Percentiles rank a stretch among this genome's conserved stretches.
These are phyloP conservation scores for Neoboletus brunneissimus DNA, from an alignment of 768 basidiomycete genomes.

Conservation along the genomic window DNA sequence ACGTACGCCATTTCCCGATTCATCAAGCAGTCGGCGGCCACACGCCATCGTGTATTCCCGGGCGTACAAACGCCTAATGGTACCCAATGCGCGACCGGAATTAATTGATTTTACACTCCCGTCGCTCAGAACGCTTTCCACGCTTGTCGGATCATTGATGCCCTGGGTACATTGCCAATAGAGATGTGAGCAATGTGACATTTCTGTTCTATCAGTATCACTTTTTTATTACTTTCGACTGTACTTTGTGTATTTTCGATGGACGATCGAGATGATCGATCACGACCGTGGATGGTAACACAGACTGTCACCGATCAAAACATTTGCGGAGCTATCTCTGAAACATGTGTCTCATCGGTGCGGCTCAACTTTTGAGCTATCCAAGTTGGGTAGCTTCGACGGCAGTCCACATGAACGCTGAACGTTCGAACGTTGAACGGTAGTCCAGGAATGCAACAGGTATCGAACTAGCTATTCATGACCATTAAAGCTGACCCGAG, in stretches of 20 bases:
- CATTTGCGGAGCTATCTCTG: not conserved
- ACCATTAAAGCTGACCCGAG: too few relatives aligned
- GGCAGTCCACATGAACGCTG: too few relatives aligned
- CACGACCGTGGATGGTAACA: not conserved
- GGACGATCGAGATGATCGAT: not conserved
- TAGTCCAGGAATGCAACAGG: too few relatives aligned
- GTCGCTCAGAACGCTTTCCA: conserved; percentile 32
- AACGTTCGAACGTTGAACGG: too few relatives aligned
- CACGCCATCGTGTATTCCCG: conserved; percentile 15
- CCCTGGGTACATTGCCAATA: conserved; percentile 27
- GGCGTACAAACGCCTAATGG: conserved; percentile 10
- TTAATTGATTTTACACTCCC: conserved; percentile 31
- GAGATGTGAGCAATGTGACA: not conserved
- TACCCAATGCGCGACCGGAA: conserved; percentile 13
- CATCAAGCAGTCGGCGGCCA: conserved; percentile 14
- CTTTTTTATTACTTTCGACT: not conserved
- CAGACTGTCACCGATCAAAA: too few relatives aligned
- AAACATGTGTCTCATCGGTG: too few relatives aligned
- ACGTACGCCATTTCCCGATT: conserved; percentile 15
- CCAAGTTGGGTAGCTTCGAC: too few relatives aligned
- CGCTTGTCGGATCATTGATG: conserved; percentile 31
- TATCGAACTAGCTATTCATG: too few relatives aligned
- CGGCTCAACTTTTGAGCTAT: too few relatives aligned
- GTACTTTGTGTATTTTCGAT: not conserved
- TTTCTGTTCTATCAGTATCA: not conserved